Evolutionary conservation across 208 protist species (phyloP).

Genomic region (Angomonas ambiguus): DNA sequence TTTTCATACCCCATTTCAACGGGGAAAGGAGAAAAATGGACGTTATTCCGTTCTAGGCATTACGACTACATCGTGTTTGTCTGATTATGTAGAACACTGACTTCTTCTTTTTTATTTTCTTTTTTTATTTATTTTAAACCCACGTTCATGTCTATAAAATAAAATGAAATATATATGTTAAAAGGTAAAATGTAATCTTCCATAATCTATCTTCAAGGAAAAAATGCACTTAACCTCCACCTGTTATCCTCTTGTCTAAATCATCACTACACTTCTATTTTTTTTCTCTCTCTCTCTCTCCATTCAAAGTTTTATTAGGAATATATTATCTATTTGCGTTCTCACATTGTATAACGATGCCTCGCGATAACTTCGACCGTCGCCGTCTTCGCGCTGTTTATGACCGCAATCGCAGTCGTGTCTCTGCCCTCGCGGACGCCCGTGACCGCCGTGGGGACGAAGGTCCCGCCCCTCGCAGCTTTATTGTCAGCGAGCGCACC

Average conservation of each 20-base stretch:
- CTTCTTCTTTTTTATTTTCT: background rate
- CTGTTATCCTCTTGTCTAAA: too few relatives aligned
- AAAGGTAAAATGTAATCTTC: too few relatives aligned
- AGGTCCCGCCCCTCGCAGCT: constrained; percentile 62
- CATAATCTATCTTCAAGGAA: too few relatives aligned
- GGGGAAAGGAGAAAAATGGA: background rate
- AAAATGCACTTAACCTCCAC: background rate
- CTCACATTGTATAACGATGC: constrained; percentile 24
- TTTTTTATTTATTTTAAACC: background rate
- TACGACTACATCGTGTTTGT: background rate
- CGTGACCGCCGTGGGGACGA: constrained; percentile 46
- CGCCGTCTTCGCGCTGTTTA: constrained; percentile 76
- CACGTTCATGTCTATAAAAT: background rate
- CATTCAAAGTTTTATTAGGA: background rate
- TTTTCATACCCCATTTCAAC: too few relatives aligned
- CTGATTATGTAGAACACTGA: constrained; percentile 5
- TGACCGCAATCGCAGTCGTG: constrained; percentile 72
- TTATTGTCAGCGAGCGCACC: constrained; percentile 66
- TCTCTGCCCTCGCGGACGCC: constrained; percentile 64
- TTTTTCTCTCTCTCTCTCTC: constrained; percentile 8
- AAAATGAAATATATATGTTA: background rate
- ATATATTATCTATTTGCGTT: background rate
- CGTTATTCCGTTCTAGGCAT: background rate
- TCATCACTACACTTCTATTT: too few relatives aligned
- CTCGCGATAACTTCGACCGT: constrained; percentile 67